Evolutionary conservation across 2,329 filamentous ascomycete genomes (phyloP).

Genomic region (Penicillium expansum): DNA sequence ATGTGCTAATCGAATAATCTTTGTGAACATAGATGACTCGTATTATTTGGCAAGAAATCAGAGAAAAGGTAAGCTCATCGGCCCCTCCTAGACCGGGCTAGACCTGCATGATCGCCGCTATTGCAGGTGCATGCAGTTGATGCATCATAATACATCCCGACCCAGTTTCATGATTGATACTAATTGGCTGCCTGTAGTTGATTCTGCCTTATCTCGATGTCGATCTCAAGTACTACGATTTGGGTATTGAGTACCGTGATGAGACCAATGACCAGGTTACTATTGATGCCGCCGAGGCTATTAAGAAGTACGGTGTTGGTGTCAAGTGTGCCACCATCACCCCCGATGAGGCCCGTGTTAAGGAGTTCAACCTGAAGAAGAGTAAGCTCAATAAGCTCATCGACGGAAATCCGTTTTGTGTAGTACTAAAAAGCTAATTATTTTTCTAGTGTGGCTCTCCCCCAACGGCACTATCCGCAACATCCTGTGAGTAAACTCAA

Average conservation of each 20-base stretch:
- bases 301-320: constrained; percentile 98
- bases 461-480: constrained; percentile 86
- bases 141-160: constrained; percentile 4
- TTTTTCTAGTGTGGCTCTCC: constrained; percentile 80
- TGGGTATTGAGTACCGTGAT: constrained; percentile 91
- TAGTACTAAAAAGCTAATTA: constrained; percentile 13
- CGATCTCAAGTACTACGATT: constrained; percentile 96
- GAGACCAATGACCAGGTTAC: constrained; percentile 96
- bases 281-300: constrained; percentile 89
- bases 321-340: constrained; percentile 99
- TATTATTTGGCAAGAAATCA: constrained; percentile 99
- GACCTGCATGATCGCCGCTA: constrained; percentile 17
- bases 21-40: constrained; percentile 73
- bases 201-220: constrained; percentile 94
- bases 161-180: constrained; percentile 5
- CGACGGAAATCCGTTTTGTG: background rate
- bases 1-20: constrained; percentile 22
- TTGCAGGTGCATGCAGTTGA: constrained; percentile 17
- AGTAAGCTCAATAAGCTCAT: constrained; percentile 63
- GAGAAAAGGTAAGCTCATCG: constrained; percentile 67
- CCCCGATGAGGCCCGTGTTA: constrained; percentile 89
- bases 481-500: constrained; percentile 50
- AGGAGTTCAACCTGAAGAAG: constrained; percentile 99
- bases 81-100: constrained; percentile 9
- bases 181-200: constrained; percentile 53